A percentile compares a stretch with the other conserved stretches of the same genome.
Evolutionary conservation across 2,329 filamentous ascomycete genomes (phyloP).

Genomic region (Fusarium solani-melongenae): DNA sequence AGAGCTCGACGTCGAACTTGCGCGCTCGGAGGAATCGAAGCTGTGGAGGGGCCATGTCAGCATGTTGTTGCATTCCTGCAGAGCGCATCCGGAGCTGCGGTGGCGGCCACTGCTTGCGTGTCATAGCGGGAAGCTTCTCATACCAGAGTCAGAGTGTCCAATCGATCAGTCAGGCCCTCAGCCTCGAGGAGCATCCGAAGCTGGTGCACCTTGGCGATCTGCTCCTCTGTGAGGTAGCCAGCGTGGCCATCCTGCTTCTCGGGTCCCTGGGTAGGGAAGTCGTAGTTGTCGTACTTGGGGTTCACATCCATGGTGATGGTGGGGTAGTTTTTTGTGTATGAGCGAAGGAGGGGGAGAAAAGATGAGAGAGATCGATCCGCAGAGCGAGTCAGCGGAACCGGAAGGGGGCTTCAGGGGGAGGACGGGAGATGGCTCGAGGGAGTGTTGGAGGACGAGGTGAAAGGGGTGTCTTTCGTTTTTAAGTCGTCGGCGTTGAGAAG

Average conservation of each 20-base stretch:
- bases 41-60: constrained; percentile 52
- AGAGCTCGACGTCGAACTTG: constrained; percentile 88
- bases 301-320: constrained; percentile 67
- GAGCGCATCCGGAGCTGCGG: constrained; percentile 2
- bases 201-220: constrained; percentile 91
- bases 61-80: neutral
- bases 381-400: constrained; percentile 8
- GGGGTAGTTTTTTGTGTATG: constrained; percentile 29
- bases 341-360: constrained; percentile 14
- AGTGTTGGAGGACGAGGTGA: constrained; percentile 11
- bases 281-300: constrained; percentile 95
- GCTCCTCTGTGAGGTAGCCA: constrained; percentile 84
- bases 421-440: constrained; percentile 14
- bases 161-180: constrained; percentile 81
- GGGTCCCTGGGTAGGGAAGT: constrained; percentile 85
- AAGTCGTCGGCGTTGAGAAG: constrained; percentile 37
- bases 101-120: constrained; percentile 8
- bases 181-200: constrained; percentile 86
- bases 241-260: constrained; percentile 81
- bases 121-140: constrained; percentile 44
- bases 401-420: neutral
- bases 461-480: constrained; percentile 33
- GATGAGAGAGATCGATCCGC: constrained; percentile 14
- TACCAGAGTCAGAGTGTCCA: constrained; percentile 94
- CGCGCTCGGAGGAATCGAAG: constrained; percentile 92